These are phyloP conservation scores for Reutealis trisperma DNA, from an alignment of 345 rosid genomes.

Conservation along the genomic window DNA sequence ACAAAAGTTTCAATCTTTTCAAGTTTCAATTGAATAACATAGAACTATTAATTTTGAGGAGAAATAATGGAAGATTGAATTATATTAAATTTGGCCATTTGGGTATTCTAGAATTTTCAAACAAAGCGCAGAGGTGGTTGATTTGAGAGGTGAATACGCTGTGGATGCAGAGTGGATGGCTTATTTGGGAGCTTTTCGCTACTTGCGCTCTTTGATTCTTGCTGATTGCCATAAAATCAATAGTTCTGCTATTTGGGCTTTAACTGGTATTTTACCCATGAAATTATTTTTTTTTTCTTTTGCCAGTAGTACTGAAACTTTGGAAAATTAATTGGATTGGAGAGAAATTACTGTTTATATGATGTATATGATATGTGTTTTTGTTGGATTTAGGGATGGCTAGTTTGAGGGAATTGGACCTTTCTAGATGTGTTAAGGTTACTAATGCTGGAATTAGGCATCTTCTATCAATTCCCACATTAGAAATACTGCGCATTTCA, in stretches of 20 bases:
- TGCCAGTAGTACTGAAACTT: not conserved
- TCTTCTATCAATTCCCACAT: conserved; percentile 59
- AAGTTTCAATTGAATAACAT: not conserved
- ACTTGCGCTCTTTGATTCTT: conserved; percentile 53
- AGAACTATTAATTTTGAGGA: not conserved
- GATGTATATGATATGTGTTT: not conserved
- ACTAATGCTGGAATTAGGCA: conserved; percentile 70
- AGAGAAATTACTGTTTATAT: not conserved
- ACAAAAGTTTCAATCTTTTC: not conserved
- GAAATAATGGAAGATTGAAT: not conserved
- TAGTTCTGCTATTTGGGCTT: conserved; percentile 72
- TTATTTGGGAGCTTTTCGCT: conserved; percentile 73
- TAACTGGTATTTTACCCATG: conserved; percentile 47
- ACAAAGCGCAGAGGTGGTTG: conserved; percentile 59
- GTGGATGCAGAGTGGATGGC: conserved; percentile 97
- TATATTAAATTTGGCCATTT: not conserved
- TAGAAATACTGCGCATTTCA: conserved; percentile 62
- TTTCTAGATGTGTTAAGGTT: conserved; percentile 79
- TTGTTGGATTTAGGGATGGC: conserved; percentile 53
- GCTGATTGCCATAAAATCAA: conserved; percentile 70
- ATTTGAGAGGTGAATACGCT: conserved; percentile 61
- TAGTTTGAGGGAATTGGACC: conserved; percentile 71
- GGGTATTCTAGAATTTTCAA: conserved; percentile 65
- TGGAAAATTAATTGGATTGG: not conserved
- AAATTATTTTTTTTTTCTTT: not conserved